phyloP scores from a whole-genome alignment of 257 asterid species.

The Solanum stenotomum region DNA sequence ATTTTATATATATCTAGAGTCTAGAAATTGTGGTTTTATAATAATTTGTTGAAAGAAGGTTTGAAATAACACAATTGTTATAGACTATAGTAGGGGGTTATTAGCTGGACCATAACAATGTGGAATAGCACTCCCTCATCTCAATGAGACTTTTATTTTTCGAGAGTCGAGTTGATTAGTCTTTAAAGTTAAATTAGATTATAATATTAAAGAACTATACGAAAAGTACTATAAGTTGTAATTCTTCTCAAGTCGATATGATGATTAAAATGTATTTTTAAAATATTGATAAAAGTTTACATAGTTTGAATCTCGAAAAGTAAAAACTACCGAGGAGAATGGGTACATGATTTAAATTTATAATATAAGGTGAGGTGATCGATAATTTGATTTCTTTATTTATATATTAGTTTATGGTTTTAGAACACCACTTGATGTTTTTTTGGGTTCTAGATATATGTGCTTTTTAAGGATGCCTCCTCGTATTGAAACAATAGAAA shows the following conservation, averaged over 20 bases:
- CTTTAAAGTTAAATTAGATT: neutral
- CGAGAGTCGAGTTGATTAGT: neutral
- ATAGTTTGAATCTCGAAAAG: neutral
- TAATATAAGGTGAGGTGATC: neutral
- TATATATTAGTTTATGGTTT: neutral
- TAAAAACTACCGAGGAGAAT: neutral
- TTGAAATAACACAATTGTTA: neutral
- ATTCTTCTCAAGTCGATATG: neutral
- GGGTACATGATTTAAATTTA: neutral
- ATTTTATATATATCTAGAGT: neutral
- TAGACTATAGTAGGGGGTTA: neutral
- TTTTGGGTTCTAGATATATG: neutral
- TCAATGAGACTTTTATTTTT: neutral
- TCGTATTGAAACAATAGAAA: neutral
- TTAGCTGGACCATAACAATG: neutral
- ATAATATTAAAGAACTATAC: accelerated
- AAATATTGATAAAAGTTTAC: neutral
- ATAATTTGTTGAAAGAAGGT: neutral
- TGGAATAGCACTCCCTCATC: neutral
- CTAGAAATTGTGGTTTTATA: neutral
- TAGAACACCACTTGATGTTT: neutral
- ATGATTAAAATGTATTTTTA: neutral
- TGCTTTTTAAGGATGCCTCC: neutral
- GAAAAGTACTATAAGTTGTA: neutral
- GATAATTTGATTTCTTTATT: neutral